These are phyloP conservation scores for Lipomyces yamadae DNA, from an alignment of 805 yeast genomes.

Conservation along the genomic window DNA sequence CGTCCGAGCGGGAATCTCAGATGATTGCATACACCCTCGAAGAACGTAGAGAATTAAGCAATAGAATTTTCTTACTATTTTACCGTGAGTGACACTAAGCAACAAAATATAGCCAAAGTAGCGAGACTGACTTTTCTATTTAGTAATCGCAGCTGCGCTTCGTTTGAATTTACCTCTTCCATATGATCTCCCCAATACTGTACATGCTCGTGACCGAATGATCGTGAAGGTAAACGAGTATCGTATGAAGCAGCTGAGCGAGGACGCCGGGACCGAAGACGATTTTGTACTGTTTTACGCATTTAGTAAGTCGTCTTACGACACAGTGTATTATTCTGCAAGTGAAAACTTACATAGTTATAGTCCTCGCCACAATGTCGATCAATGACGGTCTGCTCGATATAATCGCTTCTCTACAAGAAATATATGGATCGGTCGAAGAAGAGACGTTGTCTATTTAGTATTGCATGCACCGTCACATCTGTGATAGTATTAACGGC, in stretches of 20 bases:
- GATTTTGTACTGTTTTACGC: constrained; percentile 80
- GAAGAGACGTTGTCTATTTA: constrained; percentile 63
- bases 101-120: background rate
- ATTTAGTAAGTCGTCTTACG: constrained; percentile 48
- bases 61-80: constrained; percentile 72
- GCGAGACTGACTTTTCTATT: background rate
- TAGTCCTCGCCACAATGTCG: constrained; percentile 65
- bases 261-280: constrained; percentile 56
- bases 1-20: constrained; percentile 58
- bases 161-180: constrained; percentile 79
- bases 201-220: constrained; percentile 72
- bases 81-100: constrained; percentile 49
- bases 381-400: constrained; percentile 67
- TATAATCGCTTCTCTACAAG: constrained; percentile 59
- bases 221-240: constrained; percentile 66
- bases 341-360: background rate
- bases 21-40: constrained; percentile 58
- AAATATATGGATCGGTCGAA: constrained; percentile 67
- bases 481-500: background rate
- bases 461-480: constrained; percentile 10
- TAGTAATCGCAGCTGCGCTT: constrained; percentile 73
- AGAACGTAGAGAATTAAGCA: constrained; percentile 61
- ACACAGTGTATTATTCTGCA: background rate
- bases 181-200: constrained; percentile 74
- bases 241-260: constrained; percentile 48